These are phyloP conservation scores for Capniomyces stellatus DNA, from an alignment of 371 early-diverging fungal species.

Conservation along the genomic window DNA sequence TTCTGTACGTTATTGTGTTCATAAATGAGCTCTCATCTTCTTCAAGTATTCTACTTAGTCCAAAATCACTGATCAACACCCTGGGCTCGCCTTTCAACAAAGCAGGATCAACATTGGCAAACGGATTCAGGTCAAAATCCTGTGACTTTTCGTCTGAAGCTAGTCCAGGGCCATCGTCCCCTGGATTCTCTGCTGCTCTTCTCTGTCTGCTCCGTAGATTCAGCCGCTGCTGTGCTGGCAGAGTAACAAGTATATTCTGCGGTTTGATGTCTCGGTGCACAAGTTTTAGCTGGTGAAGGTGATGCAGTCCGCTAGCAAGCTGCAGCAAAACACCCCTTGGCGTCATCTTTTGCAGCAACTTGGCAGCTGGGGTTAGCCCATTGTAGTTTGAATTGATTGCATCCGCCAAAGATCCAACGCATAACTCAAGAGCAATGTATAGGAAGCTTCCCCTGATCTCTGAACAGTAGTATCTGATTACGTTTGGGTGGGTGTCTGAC, in stretches of 20 bases:
- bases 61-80: slow-evolving; percentile 92
- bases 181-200: too few species aligned
- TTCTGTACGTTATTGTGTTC: slow-evolving; percentile 38
- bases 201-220: slow-evolving; percentile 7
- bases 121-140: slow-evolving; percentile 3
- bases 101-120: slow-evolving; percentile 12
- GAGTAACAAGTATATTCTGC: slow-evolving; percentile 72
- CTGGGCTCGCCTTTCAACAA: slow-evolving; percentile 28
- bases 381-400: slow-evolving; percentile 12
- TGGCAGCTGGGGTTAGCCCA: slow-evolving; percentile 5
- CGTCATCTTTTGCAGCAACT: slow-evolving; percentile 12
- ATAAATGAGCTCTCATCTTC: slow-evolving; percentile 87
- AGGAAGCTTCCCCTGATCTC: slow-evolving; percentile 78
- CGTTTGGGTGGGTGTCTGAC: slow-evolving; percentile 89
- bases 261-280: slow-evolving; percentile 94
- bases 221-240: slow-evolving; percentile 26
- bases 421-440: slow-evolving; percentile 87
- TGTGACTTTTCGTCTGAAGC: too few species aligned
- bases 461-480: slow-evolving; percentile 83
- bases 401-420: slow-evolving; percentile 56
- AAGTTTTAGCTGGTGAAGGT: slow-evolving; percentile 80
- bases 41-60: slow-evolving; percentile 84
- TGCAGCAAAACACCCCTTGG: slow-evolving; percentile 37
- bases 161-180: too few species aligned
- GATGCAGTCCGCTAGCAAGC: slow-evolving; percentile 64